These are phyloP conservation scores for Colletotrichum tropicicola DNA, from an alignment of 2,329 filamentous ascomycete species.

Conservation along the genomic window DNA sequence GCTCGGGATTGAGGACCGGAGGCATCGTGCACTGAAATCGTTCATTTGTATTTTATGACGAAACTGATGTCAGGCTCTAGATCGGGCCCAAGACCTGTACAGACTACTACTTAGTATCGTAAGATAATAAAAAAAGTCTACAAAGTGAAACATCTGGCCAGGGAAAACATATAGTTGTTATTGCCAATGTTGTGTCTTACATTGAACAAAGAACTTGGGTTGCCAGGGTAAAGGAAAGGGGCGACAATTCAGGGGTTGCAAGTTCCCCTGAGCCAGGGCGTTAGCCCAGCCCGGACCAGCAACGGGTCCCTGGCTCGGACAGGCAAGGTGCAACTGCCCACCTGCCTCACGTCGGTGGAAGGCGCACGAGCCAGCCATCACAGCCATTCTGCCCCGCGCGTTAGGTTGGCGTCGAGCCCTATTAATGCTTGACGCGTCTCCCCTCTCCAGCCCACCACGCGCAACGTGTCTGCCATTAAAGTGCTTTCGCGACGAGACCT, in stretches of 20 bases:
- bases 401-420: slow-evolving; percentile 39
- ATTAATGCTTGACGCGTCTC: slow-evolving; percentile 41
- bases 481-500: slow-evolving; percentile 37
- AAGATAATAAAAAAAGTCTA: not conserved
- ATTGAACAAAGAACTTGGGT: slow-evolving; percentile 7
- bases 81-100: not conserved
- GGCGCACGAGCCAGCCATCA: slow-evolving; percentile 14
- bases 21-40: slow-evolving; percentile 4
- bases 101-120: not conserved
- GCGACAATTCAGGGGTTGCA: slow-evolving; percentile 20
- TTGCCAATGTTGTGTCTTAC: slow-evolving; percentile 9
- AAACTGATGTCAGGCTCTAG: slow-evolving; percentile 16
- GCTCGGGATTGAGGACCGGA: not conserved
- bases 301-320: not conserved
- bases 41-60: slow-evolving; percentile 18
- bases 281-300: slow-evolving; percentile 27
- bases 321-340: slow-evolving; percentile 2
- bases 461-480: slow-evolving; percentile 42
- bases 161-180: not conserved
- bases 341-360: not conserved
- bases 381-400: slow-evolving; percentile 33
- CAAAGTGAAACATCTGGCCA: not conserved
- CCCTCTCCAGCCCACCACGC: slow-evolving; percentile 33
- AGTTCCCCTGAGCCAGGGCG: slow-evolving; percentile 6
- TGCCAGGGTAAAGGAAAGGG: slow-evolving; percentile 11